Evolutionary conservation across 441 rosid genomes (phyloP), one percentile per base, ranked within the genome.

Genomic region (Populus hybrid): DNA sequence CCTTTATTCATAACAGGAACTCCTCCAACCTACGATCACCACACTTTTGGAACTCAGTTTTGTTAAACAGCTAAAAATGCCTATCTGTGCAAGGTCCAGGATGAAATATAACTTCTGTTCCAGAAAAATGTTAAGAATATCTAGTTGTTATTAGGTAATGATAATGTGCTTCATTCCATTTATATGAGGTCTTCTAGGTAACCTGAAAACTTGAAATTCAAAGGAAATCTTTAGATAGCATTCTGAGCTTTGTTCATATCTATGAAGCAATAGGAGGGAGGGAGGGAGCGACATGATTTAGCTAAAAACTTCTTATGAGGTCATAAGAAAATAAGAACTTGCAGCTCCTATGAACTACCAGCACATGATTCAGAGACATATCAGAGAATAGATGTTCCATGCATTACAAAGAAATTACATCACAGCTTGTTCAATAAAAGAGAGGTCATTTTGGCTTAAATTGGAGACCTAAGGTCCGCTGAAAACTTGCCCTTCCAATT

Each of bases 1-100:
- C 97, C 93, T 79, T 87, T 88, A 29, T 76, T 89, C 91, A 94
- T 82, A 35, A 96, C 84, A 70, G 86, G 79, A 80, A 88, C 85
- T 80, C 98, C 99, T 79, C 87, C 85, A 77, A 91, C 88, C 99
- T 96, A 74, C 69, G 23, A 67, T 67, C 71, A 72, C 77, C 81
- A 81, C 38, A 35, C 50, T n/a, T 26, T 82, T 36, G 79, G 72
- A 68, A 29, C 40, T 77, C 64, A 70, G 5, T 33, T 18, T 70
- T 53, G 40, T 6, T 64, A 3, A 21, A 40, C 1, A 45, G 40
- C 28, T 61, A n/a, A 79, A 28, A n/a, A 78, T 0, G 20, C 26
- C 31, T 50, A 16, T 26, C 23, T 56, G 38, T 9, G 10, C 63
- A 77, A 53, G 53, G 33, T 69, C 9, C 9, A n/a, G 23, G 26